Evolutionary conservation across 805 yeast genomes (phyloP).

Genomic region (Wickerhamomyces kurtzmanii): DNA sequence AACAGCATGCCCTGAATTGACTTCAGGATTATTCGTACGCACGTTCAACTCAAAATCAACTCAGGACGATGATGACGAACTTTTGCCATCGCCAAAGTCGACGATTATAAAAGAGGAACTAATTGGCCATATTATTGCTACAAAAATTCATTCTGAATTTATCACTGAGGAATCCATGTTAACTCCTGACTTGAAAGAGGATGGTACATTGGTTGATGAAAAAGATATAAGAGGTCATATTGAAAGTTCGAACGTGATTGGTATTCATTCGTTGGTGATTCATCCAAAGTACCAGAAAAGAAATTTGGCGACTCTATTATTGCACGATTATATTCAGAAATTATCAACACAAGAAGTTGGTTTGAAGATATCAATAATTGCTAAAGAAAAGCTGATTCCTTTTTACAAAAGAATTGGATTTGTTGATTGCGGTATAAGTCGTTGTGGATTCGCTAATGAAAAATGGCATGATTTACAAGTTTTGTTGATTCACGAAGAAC

Average conservation of each 20-base stretch:
- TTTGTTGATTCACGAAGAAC: constrained; percentile 32
- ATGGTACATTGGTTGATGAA: constrained; percentile 13
- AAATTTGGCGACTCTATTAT: constrained; percentile 71
- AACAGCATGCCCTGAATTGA: constrained; percentile 78
- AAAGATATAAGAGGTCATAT: constrained; percentile 44
- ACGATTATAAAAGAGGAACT: constrained; percentile 50
- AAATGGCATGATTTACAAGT: constrained; percentile 51
- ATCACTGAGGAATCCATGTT: constrained; percentile 55
- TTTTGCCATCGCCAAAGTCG: constrained; percentile 32
- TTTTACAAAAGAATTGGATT: constrained; percentile 84
- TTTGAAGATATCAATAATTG: constrained; percentile 62
- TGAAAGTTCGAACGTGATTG: constrained; percentile 67
- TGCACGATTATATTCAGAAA: constrained; percentile 88
- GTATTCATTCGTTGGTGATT: constrained; percentile 75
- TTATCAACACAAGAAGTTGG: constrained; percentile 82
- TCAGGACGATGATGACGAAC: constrained; percentile 17
- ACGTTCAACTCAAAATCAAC: constrained; percentile 29
- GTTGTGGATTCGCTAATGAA: constrained; percentile 46
- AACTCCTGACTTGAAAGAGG: constrained; percentile 31
- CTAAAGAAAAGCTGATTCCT: constrained; percentile 57
- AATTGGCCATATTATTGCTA: constrained; percentile 75
- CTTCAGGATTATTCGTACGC: constrained; percentile 80
- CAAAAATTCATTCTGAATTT: constrained; percentile 44
- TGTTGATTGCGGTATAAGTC: constrained; percentile 53
- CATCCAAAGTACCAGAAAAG: constrained; percentile 71